A percentile compares a stretch with the other conserved stretches of the same genome.
Conservation (phyloP, 768 basidiomycete species). For the Panaeolus papilionaceus region DNA sequence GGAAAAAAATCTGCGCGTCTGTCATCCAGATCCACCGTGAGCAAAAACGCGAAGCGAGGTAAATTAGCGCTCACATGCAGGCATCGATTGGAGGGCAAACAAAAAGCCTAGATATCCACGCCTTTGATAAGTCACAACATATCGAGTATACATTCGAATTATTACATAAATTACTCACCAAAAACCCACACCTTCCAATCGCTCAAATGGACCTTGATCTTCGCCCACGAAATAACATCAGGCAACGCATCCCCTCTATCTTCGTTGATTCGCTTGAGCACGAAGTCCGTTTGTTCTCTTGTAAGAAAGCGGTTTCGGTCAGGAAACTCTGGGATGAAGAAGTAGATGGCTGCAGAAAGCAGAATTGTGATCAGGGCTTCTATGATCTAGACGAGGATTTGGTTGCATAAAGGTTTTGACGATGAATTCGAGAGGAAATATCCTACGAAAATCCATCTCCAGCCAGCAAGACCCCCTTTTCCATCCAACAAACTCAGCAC, state of each 20-base stretch:
- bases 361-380: conserved; percentile 51
- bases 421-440: neutral
- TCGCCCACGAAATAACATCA: conserved; percentile 44
- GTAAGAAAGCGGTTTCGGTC: conserved; percentile 53
- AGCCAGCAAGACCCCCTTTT: conserved; percentile 9
- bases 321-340: conserved; percentile 53
- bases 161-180: conserved; percentile 32
- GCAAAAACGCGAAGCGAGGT: neutral
- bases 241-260: conserved; percentile 56
- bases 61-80: conserved; percentile 39
- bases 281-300: conserved; percentile 46
- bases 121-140: neutral
- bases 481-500: neutral
- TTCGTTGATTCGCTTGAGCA: conserved; percentile 52
- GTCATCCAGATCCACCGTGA: conserved; percentile 1
- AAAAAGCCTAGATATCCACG: conserved; percentile 39
- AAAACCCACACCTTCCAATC: conserved; percentile 57
- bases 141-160: neutral
- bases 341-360: conserved; percentile 45
- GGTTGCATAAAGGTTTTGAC: too few species aligned
- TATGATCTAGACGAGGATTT: conserved; percentile 39
- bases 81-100: conserved; percentile 50
- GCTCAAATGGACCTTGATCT: conserved; percentile 43
- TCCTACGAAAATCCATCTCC: conserved; percentile 54
- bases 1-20: conserved; percentile 52